Percentiles rank a stretch among this genome's conserved stretches.
These are phyloP conservation scores for Talaromyces ruber DNA, from an alignment of 495 filamentous ascomycete genomes.

Conservation along the genomic window DNA sequence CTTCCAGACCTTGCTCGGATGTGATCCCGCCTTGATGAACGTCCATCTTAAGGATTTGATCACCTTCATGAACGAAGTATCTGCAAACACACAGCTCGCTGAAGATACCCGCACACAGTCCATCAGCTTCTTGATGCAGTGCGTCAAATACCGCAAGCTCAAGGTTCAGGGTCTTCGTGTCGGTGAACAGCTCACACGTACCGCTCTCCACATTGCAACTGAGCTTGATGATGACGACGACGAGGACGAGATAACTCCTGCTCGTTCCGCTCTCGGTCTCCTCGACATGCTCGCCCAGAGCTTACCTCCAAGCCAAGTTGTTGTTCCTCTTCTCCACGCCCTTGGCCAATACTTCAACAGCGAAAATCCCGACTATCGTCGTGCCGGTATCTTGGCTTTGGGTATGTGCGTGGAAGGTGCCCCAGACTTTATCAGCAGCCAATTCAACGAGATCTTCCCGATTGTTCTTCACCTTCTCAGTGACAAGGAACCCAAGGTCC, in stretches of 20 bases:
- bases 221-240: constrained; percentile 67
- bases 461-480: constrained; percentile 75
- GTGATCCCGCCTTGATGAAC: constrained; percentile 74
- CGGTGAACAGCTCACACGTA: constrained; percentile 77
- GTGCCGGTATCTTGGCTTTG: constrained; percentile 83
- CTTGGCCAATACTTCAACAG: constrained; percentile 73
- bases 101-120: constrained; percentile 86
- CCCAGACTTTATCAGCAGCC: constrained; percentile 88
- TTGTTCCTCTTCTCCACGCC: constrained; percentile 81
- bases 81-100: constrained; percentile 61
- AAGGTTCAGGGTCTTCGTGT: constrained; percentile 85
- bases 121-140: constrained; percentile 87
- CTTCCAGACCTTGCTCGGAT: constrained; percentile 90
- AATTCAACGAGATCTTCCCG: constrained; percentile 79
- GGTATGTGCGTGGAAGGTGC: constrained; percentile 95
- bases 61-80: constrained; percentile 87
- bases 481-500: constrained; percentile 72
- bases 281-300: constrained; percentile 82
- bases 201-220: constrained; percentile 77
- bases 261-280: constrained; percentile 74
- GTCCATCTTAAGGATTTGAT: constrained; percentile 84
- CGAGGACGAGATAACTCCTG: constrained; percentile 86
- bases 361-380: constrained; percentile 64
- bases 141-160: constrained; percentile 82
- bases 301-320: constrained; percentile 86